Evolutionary conservation across 2,329 filamentous ascomycete genomes (phyloP), one percentile per base, ranked within the genome.

Genomic region (Immersiporthe knoxdaviesiana): DNA sequence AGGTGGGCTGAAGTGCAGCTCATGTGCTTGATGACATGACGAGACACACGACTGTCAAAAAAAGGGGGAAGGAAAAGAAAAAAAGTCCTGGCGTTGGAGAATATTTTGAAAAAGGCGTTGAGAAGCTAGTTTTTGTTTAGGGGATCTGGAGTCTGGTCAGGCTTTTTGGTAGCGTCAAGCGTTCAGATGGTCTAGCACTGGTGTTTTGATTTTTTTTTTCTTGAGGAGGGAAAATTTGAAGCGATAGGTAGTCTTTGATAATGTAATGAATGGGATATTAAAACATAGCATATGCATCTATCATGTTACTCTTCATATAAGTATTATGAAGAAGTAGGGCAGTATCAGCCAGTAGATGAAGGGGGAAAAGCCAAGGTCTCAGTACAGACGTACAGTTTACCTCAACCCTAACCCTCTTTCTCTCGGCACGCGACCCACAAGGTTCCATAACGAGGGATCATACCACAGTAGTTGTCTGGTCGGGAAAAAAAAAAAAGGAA

Each of bases 121-220:
- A 14, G 32, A 10, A 39, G 39, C 21, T 16, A 18, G 3, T 27
- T 27, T 56, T 67, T 30, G 30, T 63, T 59, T 67, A 30, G 0
- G 41, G 63, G 50, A n/a, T 67, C 37, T 14, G 52, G 44, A 56
- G 58, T 50, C 24, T 24, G 54, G 35, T 30, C 41, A 18, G 41
- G 18, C 24, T 63, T 47, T 24, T 37, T 58, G 39, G 35, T 32
- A 30, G 56, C 37, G 37, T 66, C 50, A 37, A 52, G 64, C 35
- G 58, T 56, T 39, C 16, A 18, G n/a, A 39, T 41, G 37, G 58
- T 52, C 24, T 65, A 50, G 61, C 58, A 56, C 35, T 68, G 66
- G 69, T 60, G 68, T 61, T 65, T 39, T 39, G 11, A 39, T 39
- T 39, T 39, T 39, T 39, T 39, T 39, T 39, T 12, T 12, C 11